Evolutionary conservation across 192 early-diverging fungal genomes (phyloP).

Genomic region (Backusella australiensis): DNA sequence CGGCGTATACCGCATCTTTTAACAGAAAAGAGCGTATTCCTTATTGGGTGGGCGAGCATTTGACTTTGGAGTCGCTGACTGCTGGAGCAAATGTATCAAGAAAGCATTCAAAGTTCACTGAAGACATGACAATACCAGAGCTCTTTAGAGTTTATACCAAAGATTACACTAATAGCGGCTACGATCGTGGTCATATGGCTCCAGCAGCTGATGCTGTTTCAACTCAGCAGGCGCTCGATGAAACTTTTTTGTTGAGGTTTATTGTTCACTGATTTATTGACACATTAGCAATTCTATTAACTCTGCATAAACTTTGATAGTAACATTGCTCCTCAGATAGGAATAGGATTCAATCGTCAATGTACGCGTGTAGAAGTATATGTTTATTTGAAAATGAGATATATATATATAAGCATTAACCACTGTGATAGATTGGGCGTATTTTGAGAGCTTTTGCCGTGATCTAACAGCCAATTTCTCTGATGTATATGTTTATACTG

Average conservation of each 20-base stretch:
- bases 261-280: no score
- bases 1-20: conserved; percentile 67
- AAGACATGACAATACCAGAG: conserved; percentile 43
- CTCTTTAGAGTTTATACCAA: conserved; percentile 42
- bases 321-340: conserved; percentile 34
- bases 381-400: not conserved
- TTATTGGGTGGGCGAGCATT: conserved; percentile 25
- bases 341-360: conserved; percentile 56
- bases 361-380: conserved; percentile 22
- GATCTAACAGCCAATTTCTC: conserved; percentile 42
- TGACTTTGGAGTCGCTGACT: no score
- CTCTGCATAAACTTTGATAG: no score
- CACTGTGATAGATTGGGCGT: conserved; percentile 49
- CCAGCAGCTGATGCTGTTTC: conserved; percentile 54
- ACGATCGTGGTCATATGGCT: conserved; percentile 60
- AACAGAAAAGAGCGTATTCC: conserved; percentile 54
- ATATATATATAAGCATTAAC: not conserved
- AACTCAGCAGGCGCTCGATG: conserved; percentile 50
- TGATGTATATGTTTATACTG: conserved; percentile 58
- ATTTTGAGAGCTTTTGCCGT: conserved; percentile 51
- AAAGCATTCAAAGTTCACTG: conserved; percentile 44
- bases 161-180: conserved; percentile 54
- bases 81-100: conserved; percentile 33
- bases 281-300: no score
- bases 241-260: conserved; percentile 44